These are phyloP conservation scores for Rhodotorula kratochvilovae DNA, from an alignment of 768 basidiomycete genomes.

Conservation along the genomic window DNA sequence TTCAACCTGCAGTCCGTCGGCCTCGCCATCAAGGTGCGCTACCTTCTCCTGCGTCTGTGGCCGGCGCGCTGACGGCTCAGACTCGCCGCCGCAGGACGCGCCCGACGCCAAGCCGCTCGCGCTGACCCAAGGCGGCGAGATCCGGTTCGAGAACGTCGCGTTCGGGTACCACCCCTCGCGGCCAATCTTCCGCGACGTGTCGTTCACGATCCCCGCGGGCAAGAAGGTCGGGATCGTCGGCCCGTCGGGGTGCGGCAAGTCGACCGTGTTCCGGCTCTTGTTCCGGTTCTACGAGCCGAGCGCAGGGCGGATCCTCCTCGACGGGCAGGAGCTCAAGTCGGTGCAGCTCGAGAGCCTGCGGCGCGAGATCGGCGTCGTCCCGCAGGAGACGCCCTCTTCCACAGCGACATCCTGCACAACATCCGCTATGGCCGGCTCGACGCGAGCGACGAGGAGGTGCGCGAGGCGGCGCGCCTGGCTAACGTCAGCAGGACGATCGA, in stretches of 20 bases:
- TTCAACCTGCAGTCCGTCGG: constrained; percentile 73
- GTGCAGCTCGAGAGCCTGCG: constrained; percentile 70
- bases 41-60: too few relatives aligned
- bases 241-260: constrained; percentile 94
- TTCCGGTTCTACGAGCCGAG: constrained; percentile 89
- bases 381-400: constrained; percentile 98
- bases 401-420: constrained; percentile 91
- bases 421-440: constrained; percentile 83
- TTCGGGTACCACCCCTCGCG: constrained; percentile 90
- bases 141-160: constrained; percentile 83
- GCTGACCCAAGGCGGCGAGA: constrained; percentile 70
- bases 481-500: constrained; percentile 77
- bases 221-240: constrained; percentile 97
- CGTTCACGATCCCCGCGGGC: constrained; percentile 88
- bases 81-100: constrained; percentile 57
- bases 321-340: constrained; percentile 76
- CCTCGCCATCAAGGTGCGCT: constrained; percentile 53
- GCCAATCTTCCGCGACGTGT: constrained; percentile 80
- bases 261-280: constrained; percentile 86
- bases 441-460: constrained; percentile 84
- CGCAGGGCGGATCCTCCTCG: constrained; percentile 69
- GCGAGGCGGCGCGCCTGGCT: constrained; percentile 74
- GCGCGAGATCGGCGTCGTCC: constrained; percentile 79
- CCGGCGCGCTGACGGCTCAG: background rate
- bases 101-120: constrained; percentile 62